Conservation (phyloP, 2,329 filamentous ascomycete genomes). For the Chalara sp. region DNA sequence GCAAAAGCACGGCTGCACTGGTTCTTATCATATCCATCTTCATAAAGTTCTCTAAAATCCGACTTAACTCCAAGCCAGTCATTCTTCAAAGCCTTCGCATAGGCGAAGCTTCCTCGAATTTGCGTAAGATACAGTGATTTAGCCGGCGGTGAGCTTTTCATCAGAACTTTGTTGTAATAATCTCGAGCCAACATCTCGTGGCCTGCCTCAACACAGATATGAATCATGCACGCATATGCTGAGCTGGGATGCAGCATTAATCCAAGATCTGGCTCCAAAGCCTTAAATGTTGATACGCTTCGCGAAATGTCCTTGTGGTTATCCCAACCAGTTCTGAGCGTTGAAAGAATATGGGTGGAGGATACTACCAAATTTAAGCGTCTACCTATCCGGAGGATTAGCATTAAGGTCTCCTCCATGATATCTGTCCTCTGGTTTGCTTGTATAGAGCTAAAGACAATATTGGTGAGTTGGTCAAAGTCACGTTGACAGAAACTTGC, state of each 20-base stretch:
- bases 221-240: conserved; percentile 23
- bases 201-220: conserved; percentile 24
- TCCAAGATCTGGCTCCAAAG: conserved; percentile 12
- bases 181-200: conserved; percentile 14
- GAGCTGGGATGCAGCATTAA: conserved; percentile 15
- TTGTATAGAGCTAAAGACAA: conserved; percentile 13
- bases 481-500: neutral
- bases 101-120: conserved; percentile 26
- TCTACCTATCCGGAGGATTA: neutral
- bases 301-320: conserved; percentile 15
- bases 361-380: conserved; percentile 3
- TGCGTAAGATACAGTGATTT: conserved; percentile 8
- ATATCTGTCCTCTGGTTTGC: neutral
- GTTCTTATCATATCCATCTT: conserved; percentile 6
- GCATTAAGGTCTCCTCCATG: neutral
- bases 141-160: neutral
- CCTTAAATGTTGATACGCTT: conserved; percentile 19
- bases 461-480: conserved; percentile 14
- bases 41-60: conserved; percentile 19
- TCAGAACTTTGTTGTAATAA: conserved; percentile 16
- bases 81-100: conserved; percentile 21
- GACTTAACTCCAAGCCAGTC: conserved; percentile 24
- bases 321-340: conserved; percentile 24
- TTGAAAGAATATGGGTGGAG: conserved; percentile 18
- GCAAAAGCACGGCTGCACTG: conserved; percentile 17